Base-by-base conservation (phyloP, 129 eudicot genomes). In the Heracleum sosnowskyi region DNA sequence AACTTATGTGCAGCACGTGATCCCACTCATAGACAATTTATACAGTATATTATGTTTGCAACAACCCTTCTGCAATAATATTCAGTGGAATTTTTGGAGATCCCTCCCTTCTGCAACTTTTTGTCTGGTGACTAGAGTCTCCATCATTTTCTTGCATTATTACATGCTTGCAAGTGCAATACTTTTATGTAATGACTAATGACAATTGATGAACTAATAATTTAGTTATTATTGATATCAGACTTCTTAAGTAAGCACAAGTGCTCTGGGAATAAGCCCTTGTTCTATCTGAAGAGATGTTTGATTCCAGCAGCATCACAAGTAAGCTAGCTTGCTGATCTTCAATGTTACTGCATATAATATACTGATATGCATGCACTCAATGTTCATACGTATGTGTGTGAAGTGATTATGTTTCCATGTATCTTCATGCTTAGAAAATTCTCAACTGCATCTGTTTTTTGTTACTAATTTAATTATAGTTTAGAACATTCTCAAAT, bases 1-100 rank as follows among this genome's bases (percentile, higher is more conserved):
- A 26, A 60, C 34, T 60, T 60, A 7, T 60, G 13, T 60, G 68
- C 47, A 5, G 9, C 68, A 60, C 33, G 68, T 60, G 68, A 60
- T n/a, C 6, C 33, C 68, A 60, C 13, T 57, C 15, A n/a, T n/a
- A n/a, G n/a, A n/a, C n/a, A n/a, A n/a, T n/a, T n/a, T 15, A 24
- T n/a, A 57, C 64, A 8, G 15, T 24, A 57, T 57, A 57, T 57
- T 57, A n/a, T 57, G 31, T 57, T 9, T 57, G 3, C 29, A 57
- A 57, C 64, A 57, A 57, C 2, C 29, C 2, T 22, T n/a, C 34
- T 3, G 2, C 68, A 60, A n/a, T 60, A 60, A 60, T n/a, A 60
- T 60, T 60, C 68, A 60, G 9, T 60, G 68, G 68, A 60, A 60
- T 60, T 60, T 60, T 60, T 60, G 34, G 68, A 60, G 68, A 60